Percentiles rank a stretch among this genome's conserved stretches.
Conservation (phyloP, 1,139 yeast species). For the Pichia sp. region DNA sequence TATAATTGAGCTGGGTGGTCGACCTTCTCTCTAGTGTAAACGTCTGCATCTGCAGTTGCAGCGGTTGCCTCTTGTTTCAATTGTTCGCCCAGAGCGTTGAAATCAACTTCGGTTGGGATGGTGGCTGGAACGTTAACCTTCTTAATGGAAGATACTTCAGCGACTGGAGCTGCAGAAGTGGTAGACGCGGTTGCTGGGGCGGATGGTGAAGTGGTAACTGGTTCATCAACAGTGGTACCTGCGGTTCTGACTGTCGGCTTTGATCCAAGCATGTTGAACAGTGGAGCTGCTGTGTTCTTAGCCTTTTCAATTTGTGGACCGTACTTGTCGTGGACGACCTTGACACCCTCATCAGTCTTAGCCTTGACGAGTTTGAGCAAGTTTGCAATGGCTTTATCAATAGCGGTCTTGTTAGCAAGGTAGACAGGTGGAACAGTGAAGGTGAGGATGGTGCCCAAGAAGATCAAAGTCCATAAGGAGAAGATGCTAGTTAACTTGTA, state of each 20-base stretch:
- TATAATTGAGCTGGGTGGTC: conserved; percentile 6
- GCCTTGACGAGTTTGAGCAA: conserved; percentile 49
- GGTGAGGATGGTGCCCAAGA: conserved; percentile 50
- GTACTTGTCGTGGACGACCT: conserved; percentile 46
- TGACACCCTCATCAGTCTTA: conserved; percentile 46
- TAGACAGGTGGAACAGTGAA: conserved; percentile 77
- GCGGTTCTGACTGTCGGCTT: conserved; percentile 67
- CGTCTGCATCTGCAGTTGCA: conserved; percentile 6
- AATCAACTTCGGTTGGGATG: conserved; percentile 13
- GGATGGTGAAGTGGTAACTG: conserved; percentile 15
- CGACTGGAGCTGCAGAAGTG: conserved; percentile 12
- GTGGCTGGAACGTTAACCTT: conserved; percentile 7
- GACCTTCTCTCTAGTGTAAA: conserved; percentile 9
- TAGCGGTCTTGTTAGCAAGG: conserved; percentile 66
- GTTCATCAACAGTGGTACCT: conserved; percentile 55
- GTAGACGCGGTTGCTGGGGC: conserved; percentile 18
- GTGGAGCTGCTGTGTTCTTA: conserved; percentile 58
- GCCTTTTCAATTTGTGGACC: conserved; percentile 38
- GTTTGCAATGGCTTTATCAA: conserved; percentile 65
- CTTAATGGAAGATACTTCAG: conserved; percentile 2
- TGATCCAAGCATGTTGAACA: conserved; percentile 49
- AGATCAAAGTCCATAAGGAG: conserved; percentile 61
- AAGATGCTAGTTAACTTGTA: conserved; percentile 73
- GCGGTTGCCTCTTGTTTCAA: conserved; percentile 14
- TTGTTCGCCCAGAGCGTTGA: conserved; percentile 17